A percentile compares a stretch with the other conserved stretches of the same genome.
Conservation (phyloP, 345 rosid species). For the Mangifera indica region DNA sequence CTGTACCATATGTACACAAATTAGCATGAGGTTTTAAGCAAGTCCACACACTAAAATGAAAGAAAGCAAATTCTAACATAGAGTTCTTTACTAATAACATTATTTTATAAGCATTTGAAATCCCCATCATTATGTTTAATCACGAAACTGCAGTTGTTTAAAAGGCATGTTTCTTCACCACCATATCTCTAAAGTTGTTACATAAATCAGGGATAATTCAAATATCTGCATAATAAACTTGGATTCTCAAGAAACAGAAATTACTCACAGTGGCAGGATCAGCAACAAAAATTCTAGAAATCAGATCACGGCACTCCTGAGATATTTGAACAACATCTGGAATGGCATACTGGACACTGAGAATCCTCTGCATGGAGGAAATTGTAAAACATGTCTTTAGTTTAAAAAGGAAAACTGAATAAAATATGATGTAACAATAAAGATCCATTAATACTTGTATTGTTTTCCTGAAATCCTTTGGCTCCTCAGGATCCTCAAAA, state of each 20-base stretch:
- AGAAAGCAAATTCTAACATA: neutral
- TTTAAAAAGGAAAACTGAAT: neutral
- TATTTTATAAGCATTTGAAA: neutral
- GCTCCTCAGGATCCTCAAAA: constrained; percentile 93
- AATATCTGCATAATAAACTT: neutral
- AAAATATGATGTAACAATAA: neutral
- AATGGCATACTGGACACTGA: constrained; percentile 79
- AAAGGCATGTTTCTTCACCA: neutral
- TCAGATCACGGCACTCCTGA: constrained; percentile 72
- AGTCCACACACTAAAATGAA: neutral
- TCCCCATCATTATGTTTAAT: neutral
- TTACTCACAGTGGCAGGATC: constrained; percentile 66
- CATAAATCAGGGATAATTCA: neutral
- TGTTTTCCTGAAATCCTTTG: constrained; percentile 79
- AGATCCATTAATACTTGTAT: constrained; percentile 51
- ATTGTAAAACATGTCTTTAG: neutral
- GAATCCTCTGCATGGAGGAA: constrained; percentile 60
- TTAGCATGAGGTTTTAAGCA: neutral
- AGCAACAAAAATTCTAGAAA: constrained; percentile 82
- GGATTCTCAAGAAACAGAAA: neutral
- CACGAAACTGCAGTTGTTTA: neutral
- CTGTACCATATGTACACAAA: constrained; percentile 36
- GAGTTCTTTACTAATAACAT: neutral
- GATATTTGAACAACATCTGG: constrained; percentile 75
- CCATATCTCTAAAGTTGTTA: neutral